These are phyloP conservation scores for Rubia peregrina DNA, from an alignment of 305 asterid species.

Conservation along the genomic window DNA sequence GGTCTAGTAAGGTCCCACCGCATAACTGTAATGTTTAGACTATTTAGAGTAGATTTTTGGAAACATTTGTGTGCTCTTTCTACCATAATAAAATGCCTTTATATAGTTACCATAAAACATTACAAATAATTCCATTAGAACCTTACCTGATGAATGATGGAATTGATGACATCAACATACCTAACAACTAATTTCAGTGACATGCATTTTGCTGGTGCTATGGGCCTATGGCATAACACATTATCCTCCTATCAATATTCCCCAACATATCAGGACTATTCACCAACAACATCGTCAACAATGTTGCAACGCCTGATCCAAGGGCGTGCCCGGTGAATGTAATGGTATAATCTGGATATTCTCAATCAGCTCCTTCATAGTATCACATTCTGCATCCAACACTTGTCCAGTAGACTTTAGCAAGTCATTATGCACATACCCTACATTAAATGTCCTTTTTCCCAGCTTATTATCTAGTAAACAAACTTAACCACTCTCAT, in stretches of 20 bases:
- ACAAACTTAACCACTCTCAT: constrained; percentile 73
- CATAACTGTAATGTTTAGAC: no score
- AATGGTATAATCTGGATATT: constrained; percentile 57
- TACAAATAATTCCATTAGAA: not conserved
- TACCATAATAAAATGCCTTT: not conserved
- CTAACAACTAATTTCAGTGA: constrained; percentile 81
- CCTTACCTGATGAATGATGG: constrained; percentile 85
- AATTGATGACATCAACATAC: constrained; percentile 85
- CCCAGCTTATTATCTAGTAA: constrained; percentile 80
- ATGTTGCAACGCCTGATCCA: constrained; percentile 82
- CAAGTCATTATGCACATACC: constrained; percentile 82
- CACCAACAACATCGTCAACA: constrained; percentile 66
- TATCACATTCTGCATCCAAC: constrained; percentile 51
- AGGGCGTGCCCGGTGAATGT: constrained; percentile 80
- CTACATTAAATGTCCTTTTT: constrained; percentile 64
- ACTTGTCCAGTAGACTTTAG: constrained; percentile 69
- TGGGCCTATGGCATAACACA: constrained; percentile 81
- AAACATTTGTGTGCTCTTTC: not conserved
- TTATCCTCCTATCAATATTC: constrained; percentile 54
- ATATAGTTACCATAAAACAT: not conserved
- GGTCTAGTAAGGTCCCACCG: no score
- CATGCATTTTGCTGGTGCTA: constrained; percentile 90
- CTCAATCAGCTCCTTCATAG: constrained; percentile 50
- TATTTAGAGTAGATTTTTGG: no score
- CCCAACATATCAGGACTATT: constrained; percentile 51